Percentiles rank a stretch among this genome's conserved stretches.
Conservation (phyloP, 331 rosid species). For the Prunus yedoensis region DNA sequence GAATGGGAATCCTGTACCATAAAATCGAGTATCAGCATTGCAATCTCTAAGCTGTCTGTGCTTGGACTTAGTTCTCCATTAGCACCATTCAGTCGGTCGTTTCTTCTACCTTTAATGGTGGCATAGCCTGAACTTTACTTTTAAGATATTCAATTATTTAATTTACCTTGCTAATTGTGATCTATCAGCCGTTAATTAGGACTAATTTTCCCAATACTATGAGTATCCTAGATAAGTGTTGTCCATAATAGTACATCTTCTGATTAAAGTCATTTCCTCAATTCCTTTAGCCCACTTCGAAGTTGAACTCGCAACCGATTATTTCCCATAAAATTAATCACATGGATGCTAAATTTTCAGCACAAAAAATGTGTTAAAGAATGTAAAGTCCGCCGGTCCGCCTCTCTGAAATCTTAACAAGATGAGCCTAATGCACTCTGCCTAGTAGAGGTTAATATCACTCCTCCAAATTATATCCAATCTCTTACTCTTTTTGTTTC, state of each 20-base stretch:
- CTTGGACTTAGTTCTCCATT: background rate
- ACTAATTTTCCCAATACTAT: background rate
- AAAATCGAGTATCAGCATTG: slow-evolving; percentile 35
- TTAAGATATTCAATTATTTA: no score
- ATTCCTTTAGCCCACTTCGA: background rate
- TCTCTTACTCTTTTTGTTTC: background rate
- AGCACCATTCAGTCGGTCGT: slow-evolving; percentile 36
- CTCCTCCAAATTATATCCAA: background rate
- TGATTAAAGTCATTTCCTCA: background rate
- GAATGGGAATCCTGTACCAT: slow-evolving; percentile 46
- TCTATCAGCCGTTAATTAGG: background rate
- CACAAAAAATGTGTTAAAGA: no score
- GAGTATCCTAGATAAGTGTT: no score
- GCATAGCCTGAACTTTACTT: slow-evolving; percentile 40
- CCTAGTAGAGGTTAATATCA: background rate
- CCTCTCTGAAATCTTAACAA: background rate
- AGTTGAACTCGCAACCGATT: background rate
- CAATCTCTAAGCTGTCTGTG: slow-evolving; percentile 29
- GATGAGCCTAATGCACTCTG: background rate
- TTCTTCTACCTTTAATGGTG: slow-evolving; percentile 18
- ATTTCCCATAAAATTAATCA: background rate
- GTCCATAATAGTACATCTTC: no score
- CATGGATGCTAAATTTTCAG: background rate
- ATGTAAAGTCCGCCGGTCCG: no score
- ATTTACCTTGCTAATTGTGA: background rate